phyloP scores from a whole-genome alignment of 139 green algal species.

The Chara braunii region DNA sequence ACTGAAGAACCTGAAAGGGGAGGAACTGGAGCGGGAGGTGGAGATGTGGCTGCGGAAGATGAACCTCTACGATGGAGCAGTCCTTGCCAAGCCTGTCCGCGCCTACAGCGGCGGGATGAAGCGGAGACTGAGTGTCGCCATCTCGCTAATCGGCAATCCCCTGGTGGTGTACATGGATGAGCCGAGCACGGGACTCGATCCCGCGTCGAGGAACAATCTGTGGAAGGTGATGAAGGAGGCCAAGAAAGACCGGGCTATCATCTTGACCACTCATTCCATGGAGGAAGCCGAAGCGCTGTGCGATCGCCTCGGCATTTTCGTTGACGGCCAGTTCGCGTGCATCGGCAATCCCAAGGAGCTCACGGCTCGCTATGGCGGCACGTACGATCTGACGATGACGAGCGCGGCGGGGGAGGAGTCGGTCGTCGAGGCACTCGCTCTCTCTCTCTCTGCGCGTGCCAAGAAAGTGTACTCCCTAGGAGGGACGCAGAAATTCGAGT shows the following conservation, averaged over 20 bases:
- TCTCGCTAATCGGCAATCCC: slow-evolving; percentile 81
- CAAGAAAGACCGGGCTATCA: slow-evolving; percentile 65
- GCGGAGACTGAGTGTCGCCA: slow-evolving; percentile 54
- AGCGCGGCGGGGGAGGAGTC: slow-evolving; percentile 54
- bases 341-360: slow-evolving; percentile 77
- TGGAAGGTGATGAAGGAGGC: slow-evolving; percentile 44
- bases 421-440: slow-evolving; percentile 5
- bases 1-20: slow-evolving; percentile 66
- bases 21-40: slow-evolving; percentile 6
- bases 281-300: slow-evolving; percentile 60
- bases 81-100: slow-evolving; percentile 38
- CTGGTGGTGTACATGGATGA: slow-evolving; percentile 82
- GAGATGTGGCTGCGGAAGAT: neutral
- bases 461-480: slow-evolving; percentile 56
- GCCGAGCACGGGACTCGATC: slow-evolving; percentile 77
- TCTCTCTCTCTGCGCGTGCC: slow-evolving; percentile 10
- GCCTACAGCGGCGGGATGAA: slow-evolving; percentile 51
- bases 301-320: slow-evolving; percentile 69
- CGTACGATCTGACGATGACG: slow-evolving; percentile 67
- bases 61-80: slow-evolving; percentile 25
- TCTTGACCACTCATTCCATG: slow-evolving; percentile 75
- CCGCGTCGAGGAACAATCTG: slow-evolving; percentile 64
- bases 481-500: slow-evolving; percentile 64
- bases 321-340: slow-evolving; percentile 64
- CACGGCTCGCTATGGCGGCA: slow-evolving; percentile 60